These are phyloP conservation scores for Smittium mucronatum DNA, from an alignment of 371 early-diverging fungal genomes.

Conservation along the genomic window DNA sequence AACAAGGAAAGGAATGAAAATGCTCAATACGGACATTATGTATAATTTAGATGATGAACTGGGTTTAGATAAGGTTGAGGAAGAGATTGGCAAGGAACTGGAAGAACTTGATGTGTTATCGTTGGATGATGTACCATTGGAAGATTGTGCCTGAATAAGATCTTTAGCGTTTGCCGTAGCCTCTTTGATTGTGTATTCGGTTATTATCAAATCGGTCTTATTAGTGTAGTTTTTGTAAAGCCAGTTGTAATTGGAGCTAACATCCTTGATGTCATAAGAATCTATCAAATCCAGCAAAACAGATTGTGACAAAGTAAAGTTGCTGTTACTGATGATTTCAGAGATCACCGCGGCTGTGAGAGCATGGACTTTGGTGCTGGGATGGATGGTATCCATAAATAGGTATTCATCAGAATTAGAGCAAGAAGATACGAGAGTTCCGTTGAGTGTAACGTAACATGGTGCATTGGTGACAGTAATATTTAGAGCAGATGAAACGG, in stretches of 20 bases:
- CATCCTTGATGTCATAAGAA: background rate
- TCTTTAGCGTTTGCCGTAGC: background rate
- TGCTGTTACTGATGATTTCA: background rate
- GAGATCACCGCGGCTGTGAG: slow-evolving; percentile 25
- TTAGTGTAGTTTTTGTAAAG: background rate
- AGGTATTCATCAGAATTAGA: slow-evolving; percentile 25
- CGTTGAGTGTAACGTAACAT: background rate
- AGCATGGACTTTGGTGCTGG: slow-evolving; percentile 28
- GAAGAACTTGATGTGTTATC: background rate
- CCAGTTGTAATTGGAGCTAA: background rate
- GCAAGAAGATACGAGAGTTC: slow-evolving; percentile 14
- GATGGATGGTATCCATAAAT: slow-evolving; percentile 29
- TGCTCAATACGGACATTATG: too few species aligned
- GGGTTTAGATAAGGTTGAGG: background rate
- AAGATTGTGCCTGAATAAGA: background rate
- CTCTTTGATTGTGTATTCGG: background rate
- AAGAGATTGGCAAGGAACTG: background rate
- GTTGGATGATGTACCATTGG: background rate
- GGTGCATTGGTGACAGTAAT: background rate
- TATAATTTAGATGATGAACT: background rate
- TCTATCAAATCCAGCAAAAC: background rate
- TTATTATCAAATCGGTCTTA: background rate
- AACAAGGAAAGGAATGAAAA: too few species aligned
- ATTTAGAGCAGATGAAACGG: background rate
- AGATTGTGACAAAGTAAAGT: background rate